These are phyloP conservation scores for Blastocrithidia nonstop DNA, from an alignment of 208 protist species.

Conservation along the genomic window DNA sequence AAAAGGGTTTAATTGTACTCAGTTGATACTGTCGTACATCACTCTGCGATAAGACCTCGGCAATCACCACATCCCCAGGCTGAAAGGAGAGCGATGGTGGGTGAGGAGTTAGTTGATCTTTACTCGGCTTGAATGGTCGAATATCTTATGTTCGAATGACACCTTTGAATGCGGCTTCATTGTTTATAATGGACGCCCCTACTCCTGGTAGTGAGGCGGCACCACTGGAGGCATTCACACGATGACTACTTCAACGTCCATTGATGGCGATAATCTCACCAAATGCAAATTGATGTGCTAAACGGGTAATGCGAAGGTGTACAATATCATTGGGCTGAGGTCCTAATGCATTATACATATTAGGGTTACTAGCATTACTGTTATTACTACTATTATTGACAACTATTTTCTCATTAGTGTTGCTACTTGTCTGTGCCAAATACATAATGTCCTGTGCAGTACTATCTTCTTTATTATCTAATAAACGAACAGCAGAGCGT, in stretches of 20 bases:
- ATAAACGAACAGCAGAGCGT: too few species aligned
- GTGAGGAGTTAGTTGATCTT: slow-evolving; percentile 34
- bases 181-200: not conserved
- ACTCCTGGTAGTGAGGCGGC: slow-evolving; percentile 2
- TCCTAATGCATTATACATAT: slow-evolving; percentile 8
- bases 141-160: slow-evolving; percentile 61
- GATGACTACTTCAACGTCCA: slow-evolving; percentile 42
- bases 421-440: not conserved
- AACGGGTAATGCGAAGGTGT: slow-evolving; percentile 40
- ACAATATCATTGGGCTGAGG: slow-evolving; percentile 40
- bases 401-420: not conserved
- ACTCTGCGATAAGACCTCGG: slow-evolving; percentile 65
- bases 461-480: too few species aligned
- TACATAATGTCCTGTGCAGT: too few species aligned
- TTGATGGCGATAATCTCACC: slow-evolving; percentile 65
- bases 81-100: slow-evolving; percentile 30
- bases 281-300: slow-evolving; percentile 28
- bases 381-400: too few species aligned
- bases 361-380: not conserved
- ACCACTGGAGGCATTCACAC: slow-evolving; percentile 8
- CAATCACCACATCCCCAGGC: slow-evolving; percentile 44
- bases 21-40: slow-evolving; percentile 68
- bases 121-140: slow-evolving; percentile 33
- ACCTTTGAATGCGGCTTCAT: slow-evolving; percentile 27
- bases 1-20: slow-evolving; percentile 29